These are phyloP conservation scores for Thalassiosira oceanica DNA, from an alignment of 352 stramenopile species.

Conservation along the genomic window DNA sequence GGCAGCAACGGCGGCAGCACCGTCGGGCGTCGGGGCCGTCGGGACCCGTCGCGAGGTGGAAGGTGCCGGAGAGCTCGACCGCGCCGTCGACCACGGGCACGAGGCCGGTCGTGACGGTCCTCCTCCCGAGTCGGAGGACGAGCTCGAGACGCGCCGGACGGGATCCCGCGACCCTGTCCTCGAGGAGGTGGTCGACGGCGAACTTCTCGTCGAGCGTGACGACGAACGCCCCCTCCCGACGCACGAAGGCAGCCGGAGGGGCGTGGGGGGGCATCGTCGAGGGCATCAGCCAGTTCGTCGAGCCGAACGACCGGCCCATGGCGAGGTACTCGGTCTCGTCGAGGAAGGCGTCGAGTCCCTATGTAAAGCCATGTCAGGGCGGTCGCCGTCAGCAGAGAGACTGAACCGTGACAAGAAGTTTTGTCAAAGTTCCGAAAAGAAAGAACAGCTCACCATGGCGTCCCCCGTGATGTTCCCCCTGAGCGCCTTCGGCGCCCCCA, in stretches of 20 bases:
- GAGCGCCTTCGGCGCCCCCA: constrained; percentile 37
- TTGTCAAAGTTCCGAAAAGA: no score
- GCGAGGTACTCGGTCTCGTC: constrained; percentile 40
- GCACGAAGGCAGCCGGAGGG: not conserved
- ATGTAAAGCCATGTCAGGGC: no score
- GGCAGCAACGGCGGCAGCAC: constrained; percentile 5
- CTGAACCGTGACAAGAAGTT: no score
- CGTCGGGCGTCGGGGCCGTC: constrained; percentile 1
- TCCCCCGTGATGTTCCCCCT: constrained; percentile 34
- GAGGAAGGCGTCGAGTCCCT: constrained; percentile 57
- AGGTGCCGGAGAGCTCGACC: constrained; percentile 5
- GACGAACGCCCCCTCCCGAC: constrained; percentile 37
- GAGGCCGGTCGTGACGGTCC: constrained; percentile 4
- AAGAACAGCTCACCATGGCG: no score
- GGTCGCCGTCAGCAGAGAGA: no score
- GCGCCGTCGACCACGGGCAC: not conserved
- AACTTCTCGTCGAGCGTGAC: constrained; percentile 27
- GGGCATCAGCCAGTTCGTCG: constrained; percentile 38
- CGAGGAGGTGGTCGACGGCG: constrained; percentile 27
- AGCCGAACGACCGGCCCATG: constrained; percentile 40
- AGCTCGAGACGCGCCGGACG: constrained; percentile 1
- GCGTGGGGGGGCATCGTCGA: not conserved
- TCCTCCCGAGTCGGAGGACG: not conserved
- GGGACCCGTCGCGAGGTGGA: constrained; percentile 4
- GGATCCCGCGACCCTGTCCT: constrained; percentile 10